Evolutionary conservation across 768 basidiomycete species (phyloP).

Genomic region (Tylopilus vinaceipallidus): DNA sequence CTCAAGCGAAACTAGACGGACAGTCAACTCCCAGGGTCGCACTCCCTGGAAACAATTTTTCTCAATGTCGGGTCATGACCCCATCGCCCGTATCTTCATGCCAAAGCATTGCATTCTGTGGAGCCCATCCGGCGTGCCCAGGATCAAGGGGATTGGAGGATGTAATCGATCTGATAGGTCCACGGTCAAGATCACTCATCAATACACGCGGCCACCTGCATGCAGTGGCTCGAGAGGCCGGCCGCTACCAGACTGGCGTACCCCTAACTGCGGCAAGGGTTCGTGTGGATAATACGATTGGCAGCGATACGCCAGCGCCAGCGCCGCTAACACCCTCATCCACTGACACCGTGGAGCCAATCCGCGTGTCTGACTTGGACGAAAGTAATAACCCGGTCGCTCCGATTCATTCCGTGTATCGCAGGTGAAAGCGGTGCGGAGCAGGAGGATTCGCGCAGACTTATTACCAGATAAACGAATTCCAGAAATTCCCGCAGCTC

Average conservation of each 20-base stretch:
- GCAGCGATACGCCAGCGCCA: slow-evolving; percentile 15
- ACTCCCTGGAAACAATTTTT: background rate
- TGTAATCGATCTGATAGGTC: slow-evolving; percentile 8
- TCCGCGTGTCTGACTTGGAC: slow-evolving; percentile 5
- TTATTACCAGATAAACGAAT: slow-evolving; percentile 4
- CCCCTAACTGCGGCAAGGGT: slow-evolving; percentile 15
- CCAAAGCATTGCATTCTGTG: background rate
- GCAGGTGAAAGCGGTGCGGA: background rate
- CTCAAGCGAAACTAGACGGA: slow-evolving; percentile 12
- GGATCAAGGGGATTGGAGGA: slow-evolving; percentile 20
- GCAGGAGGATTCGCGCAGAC: background rate
- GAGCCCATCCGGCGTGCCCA: slow-evolving; percentile 12
- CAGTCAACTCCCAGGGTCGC: background rate
- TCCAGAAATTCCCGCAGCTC: background rate
- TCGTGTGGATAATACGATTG: background rate
- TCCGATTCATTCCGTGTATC: background rate
- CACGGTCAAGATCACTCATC: slow-evolving; percentile 10
- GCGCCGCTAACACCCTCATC: background rate
- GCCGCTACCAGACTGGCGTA: background rate
- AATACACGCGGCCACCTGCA: slow-evolving; percentile 23
- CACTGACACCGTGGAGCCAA: slow-evolving; percentile 6
- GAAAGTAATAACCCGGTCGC: background rate
- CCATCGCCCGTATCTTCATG: background rate
- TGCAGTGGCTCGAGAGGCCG: slow-evolving; percentile 1
- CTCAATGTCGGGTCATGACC: background rate